Percentiles rank a stretch among this genome's conserved stretches.
These are phyloP conservation scores for Erodium chrysanthum DNA, from an alignment of 441 rosid genomes.

Conservation along the genomic window DNA sequence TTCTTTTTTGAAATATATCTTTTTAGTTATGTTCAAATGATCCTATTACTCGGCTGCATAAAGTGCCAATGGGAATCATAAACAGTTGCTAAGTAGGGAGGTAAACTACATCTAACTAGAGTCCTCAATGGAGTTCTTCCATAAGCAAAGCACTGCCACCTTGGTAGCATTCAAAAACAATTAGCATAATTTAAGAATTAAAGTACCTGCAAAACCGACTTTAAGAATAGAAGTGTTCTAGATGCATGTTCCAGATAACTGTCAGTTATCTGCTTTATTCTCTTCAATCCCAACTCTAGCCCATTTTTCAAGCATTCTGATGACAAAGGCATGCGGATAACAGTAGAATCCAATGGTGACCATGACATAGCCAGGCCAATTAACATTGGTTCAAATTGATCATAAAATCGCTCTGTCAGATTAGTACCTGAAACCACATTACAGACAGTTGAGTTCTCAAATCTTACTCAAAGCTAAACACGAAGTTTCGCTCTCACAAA, in stretches of 20 bases:
- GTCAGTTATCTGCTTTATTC: conserved; percentile 59
- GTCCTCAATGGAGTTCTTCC: neutral
- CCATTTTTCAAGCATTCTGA: conserved; percentile 69
- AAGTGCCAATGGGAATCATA: neutral
- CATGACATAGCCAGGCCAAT: conserved; percentile 63
- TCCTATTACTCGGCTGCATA: neutral
- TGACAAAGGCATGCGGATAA: conserved; percentile 92
- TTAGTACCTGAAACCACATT: conserved; percentile 52
- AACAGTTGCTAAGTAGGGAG: neutral
- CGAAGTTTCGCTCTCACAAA: neutral
- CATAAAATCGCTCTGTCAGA: conserved; percentile 71
- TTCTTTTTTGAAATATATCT: neutral
- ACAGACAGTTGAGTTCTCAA: conserved; percentile 2
- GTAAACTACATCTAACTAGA: neutral
- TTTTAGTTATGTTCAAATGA: too few relatives aligned
- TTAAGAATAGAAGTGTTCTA: conserved; percentile 65
- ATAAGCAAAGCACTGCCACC: neutral
- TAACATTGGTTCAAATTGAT: conserved; percentile 86
- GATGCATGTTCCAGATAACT: conserved; percentile 73
- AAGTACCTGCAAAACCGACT: conserved; percentile 79
- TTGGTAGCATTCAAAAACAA: conserved; percentile 2
- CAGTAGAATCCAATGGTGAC: conserved; percentile 64
- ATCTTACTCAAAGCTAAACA: neutral
- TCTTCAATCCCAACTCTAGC: conserved; percentile 57
- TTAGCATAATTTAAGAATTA: conserved; percentile 13